Conservation (phyloP, 169 alveolate species). For the Plasmodium ovale region DNA sequence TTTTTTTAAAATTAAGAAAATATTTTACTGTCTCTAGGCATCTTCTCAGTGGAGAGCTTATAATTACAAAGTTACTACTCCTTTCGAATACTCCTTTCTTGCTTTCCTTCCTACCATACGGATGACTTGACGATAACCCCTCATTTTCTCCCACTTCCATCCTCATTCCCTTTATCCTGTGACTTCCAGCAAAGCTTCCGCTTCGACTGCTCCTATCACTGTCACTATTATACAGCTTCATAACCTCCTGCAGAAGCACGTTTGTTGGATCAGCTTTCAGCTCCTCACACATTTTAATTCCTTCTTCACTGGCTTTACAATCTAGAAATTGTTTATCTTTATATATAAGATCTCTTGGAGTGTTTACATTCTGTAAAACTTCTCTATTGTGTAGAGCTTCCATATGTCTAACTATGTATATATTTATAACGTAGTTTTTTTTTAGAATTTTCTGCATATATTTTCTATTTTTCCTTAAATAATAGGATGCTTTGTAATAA, state of each 20-base stretch:
- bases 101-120: background rate
- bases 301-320: conserved; percentile 49
- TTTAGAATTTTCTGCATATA: conserved; percentile 39
- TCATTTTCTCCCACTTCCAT: background rate
- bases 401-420: conserved; percentile 69
- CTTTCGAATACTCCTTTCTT: conserved; percentile 36
- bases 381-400: conserved; percentile 66
- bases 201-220: background rate
- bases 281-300: conserved; percentile 28
- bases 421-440: conserved; percentile 39
- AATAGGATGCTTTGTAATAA: conserved; percentile 33
- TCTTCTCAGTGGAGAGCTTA: conserved; percentile 54
- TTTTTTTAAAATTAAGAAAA: conserved; percentile 59
- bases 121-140: no score
- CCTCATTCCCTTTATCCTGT: background rate
- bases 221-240: conserved; percentile 20
- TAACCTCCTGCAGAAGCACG: conserved; percentile 25
- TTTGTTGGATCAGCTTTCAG: conserved; percentile 9
- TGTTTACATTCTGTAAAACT: conserved; percentile 11
- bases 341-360: conserved; percentile 36
- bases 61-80: conserved; percentile 41
- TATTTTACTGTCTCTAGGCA: conserved; percentile 64
- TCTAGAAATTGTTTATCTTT: conserved; percentile 15
- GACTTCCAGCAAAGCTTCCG: background rate
- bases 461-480: conserved; percentile 62